These are phyloP conservation scores for Acarospora socialis DNA, from an alignment of 2,329 filamentous ascomycete species.

Conservation along the genomic window DNA sequence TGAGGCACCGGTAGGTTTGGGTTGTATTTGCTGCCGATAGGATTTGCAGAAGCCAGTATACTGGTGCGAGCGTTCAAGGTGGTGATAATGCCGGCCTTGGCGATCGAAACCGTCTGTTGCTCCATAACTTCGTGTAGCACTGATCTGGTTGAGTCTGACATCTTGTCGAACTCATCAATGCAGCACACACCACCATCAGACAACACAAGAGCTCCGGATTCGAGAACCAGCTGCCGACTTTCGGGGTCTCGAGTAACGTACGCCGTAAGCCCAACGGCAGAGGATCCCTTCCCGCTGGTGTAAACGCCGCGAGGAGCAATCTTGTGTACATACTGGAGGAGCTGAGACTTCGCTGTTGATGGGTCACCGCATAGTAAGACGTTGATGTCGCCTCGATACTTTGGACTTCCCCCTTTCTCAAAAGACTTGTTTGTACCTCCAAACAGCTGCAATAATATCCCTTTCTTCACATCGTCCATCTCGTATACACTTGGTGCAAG, in stretches of 20 bases:
- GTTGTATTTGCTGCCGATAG: slow-evolving; percentile 96
- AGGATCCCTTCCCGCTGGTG: slow-evolving; percentile 62
- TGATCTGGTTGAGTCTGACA: slow-evolving; percentile 60
- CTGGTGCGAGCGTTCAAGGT: slow-evolving; percentile 91
- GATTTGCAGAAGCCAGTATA: slow-evolving; percentile 92
- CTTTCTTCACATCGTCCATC: slow-evolving; percentile 98
- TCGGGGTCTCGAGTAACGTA: slow-evolving; percentile 64
- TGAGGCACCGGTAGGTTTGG: slow-evolving; percentile 89
- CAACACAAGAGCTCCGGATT: slow-evolving; percentile 59
- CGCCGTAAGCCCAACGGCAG: slow-evolving; percentile 62
- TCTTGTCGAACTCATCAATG: slow-evolving; percentile 70
- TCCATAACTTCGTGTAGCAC: slow-evolving; percentile 72
- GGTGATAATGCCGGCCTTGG: slow-evolving; percentile 65
- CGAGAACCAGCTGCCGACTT: slow-evolving; percentile 57
- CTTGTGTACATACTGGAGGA: slow-evolving; percentile 90
- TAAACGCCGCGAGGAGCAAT: slow-evolving; percentile 83
- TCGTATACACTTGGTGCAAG: slow-evolving; percentile 93
- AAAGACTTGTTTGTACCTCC: slow-evolving; percentile 97
- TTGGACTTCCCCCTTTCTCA: slow-evolving; percentile 86
- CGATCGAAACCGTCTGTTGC: slow-evolving; percentile 65
- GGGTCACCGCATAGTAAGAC: slow-evolving; percentile 92
- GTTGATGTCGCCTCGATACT: slow-evolving; percentile 95
- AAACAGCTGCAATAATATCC: slow-evolving; percentile 89
- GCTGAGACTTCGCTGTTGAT: slow-evolving; percentile 89
- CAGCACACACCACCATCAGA: slow-evolving; percentile 65